These are phyloP conservation scores for Dictyostelium capitatum DNA, from an alignment of 78 protist genomes.

Conservation along the genomic window DNA sequence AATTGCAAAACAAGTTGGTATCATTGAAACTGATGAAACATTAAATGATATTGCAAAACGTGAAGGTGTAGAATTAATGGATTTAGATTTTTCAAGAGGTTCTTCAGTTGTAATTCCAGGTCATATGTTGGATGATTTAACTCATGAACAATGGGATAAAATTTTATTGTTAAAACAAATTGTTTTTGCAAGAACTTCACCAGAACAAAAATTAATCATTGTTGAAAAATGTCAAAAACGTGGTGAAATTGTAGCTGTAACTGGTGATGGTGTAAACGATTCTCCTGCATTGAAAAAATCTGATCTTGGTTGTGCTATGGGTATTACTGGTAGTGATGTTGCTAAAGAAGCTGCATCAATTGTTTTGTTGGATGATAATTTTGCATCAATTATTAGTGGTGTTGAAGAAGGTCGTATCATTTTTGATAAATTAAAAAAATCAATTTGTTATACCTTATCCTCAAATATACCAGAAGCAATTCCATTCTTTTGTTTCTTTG, in stretches of 20 bases:
- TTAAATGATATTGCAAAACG: constrained; percentile 76
- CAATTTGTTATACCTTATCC: constrained; percentile 95
- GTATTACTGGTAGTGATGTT: constrained; percentile 97
- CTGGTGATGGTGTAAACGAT: constrained; percentile 99
- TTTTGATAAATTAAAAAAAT: constrained; percentile 97
- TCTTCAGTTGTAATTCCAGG: constrained; percentile 78
- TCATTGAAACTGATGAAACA: constrained; percentile 76
- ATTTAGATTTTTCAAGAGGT: constrained; percentile 42
- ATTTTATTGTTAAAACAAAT: constrained; percentile 61
- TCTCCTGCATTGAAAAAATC: constrained; percentile 97
- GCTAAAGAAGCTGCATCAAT: constrained; percentile 96
- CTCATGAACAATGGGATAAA: constrained; percentile 80
- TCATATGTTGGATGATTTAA: constrained; percentile 48
- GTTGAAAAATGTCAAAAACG: constrained; percentile 90
- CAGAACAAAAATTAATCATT: constrained; percentile 83
- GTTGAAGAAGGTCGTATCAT: constrained; percentile 96
- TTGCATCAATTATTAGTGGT: constrained; percentile 96
- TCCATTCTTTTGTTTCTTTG: constrained; percentile 93
- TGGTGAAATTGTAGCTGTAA: constrained; percentile 89
- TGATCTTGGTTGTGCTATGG: constrained; percentile 98
- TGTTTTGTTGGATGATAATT: constrained; percentile 98
- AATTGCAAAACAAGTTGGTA: constrained; percentile 94
- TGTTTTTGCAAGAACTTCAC: constrained; percentile 81
- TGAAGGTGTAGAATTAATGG: constrained; percentile 41
- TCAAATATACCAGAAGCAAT: constrained; percentile 94